Base-by-base conservation (phyloP, 2,329 filamentous ascomycete species). In the Akanthomyces muscarius region DNA sequence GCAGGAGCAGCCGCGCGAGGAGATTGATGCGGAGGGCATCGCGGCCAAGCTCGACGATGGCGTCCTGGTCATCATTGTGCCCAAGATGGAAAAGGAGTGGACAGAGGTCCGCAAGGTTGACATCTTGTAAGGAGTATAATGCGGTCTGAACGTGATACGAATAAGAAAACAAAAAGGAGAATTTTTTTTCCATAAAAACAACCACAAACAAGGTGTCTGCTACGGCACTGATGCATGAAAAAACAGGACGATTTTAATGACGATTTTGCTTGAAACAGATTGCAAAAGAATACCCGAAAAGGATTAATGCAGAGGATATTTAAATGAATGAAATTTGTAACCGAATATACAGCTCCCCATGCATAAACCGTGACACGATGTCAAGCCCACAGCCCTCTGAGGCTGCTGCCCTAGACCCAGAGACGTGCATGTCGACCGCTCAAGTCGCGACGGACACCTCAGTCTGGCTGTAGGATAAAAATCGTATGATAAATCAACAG, bases 21-120 rank as follows among this genome's bases (percentile, higher is more conserved):
- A 83, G 66, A 78, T 95, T 18, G 88, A 92, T 69, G 83, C 80
- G 1, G 82, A 88, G 55, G 80, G 76, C 28, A 94, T 95, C 70
- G 83, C 80, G 2, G 90, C 91, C 3, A 91, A 86, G 76, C 81
- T 96, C 76, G 89, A 92, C 73, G 89, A 95, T 71, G 91, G 91
- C 5, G 78, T 96, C 1, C 74, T 96, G 68, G 79, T 88, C 42
- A 81, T 96, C n/a, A 86, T 84, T n/a, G 85, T 96, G 1, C 90
- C 90, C 8, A 93, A 92, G 79, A 70, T 84, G 8, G 86, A 89
- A 71, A 84, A 81, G 74, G 86, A 86, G 67, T 86, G 86, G 79
- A 89, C 86, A 68, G 83, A 87, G 69, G 79, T 87, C 64, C 81
- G 79, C 70, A 83, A 83, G 73, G 81, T 88, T 47, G 83, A 87